Evolutionary conservation across 768 basidiomycete genomes (phyloP).

Genomic region (Mycena belliarum): DNA sequence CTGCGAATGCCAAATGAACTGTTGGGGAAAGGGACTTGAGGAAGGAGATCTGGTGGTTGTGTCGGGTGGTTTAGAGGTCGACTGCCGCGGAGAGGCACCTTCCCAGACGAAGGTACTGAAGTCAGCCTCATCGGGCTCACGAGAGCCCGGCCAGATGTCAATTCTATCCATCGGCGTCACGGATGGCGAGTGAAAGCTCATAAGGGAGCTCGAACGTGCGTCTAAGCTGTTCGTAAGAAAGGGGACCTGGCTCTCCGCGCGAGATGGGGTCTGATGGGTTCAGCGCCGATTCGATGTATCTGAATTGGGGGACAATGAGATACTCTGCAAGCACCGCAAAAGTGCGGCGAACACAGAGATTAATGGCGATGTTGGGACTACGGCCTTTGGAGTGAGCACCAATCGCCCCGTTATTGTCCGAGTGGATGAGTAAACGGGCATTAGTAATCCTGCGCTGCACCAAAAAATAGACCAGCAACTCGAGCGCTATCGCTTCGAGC

Average conservation of each 20-base stretch:
- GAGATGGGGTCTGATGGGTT: slow-evolving; percentile 27
- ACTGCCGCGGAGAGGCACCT: too few species aligned
- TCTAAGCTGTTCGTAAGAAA: background rate
- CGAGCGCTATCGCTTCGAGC: slow-evolving; percentile 23
- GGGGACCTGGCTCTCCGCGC: slow-evolving; percentile 14
- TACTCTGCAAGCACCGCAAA: background rate
- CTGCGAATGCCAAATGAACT: too few species aligned
- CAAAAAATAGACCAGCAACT: slow-evolving; percentile 5
- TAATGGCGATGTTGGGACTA: slow-evolving; percentile 8
- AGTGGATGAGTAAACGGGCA: slow-evolving; percentile 4
- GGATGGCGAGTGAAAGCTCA: background rate
- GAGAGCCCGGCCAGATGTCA: too few species aligned
- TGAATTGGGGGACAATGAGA: slow-evolving; percentile 1
- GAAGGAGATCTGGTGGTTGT: too few species aligned
- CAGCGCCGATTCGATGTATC: slow-evolving; percentile 10
- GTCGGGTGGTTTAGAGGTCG: too few species aligned
- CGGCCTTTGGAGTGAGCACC: slow-evolving; percentile 1
- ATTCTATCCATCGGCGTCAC: too few species aligned
- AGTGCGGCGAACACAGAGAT: slow-evolving; percentile 18
- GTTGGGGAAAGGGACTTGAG: too few species aligned
- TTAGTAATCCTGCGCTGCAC: slow-evolving; percentile 1
- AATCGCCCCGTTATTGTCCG: slow-evolving; percentile 15
- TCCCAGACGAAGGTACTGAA: too few species aligned
- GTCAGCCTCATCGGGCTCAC: too few species aligned
- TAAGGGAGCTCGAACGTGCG: slow-evolving; percentile 3